Base-by-base conservation (phyloP, 352 stramenopile species). In the Plasmopara halstedii region DNA sequence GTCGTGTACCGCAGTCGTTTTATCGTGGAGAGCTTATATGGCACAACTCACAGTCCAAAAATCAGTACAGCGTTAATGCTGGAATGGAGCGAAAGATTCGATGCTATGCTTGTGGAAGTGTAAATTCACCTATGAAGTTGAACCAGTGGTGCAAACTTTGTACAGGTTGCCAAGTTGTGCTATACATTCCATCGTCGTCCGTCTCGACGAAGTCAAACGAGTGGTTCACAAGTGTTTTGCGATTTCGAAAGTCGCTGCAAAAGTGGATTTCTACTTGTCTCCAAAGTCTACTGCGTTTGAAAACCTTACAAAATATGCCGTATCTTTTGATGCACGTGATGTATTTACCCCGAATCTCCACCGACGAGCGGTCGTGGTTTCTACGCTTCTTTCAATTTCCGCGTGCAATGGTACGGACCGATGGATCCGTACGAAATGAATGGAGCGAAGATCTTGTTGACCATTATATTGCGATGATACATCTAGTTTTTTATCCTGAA, bases 251-350 rank as follows among this genome's bases (percentile, higher is more conserved):
- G 38, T 86, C 79, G 0, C 50, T 94, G 13, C 79, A 91, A 32
- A 88, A 85, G 39, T 94, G 82, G 82, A 89, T 91, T 40, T 75
- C 71, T 2, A 50, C 76, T 9, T 90, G 75, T 42, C 18, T 89
- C 17, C 64, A 78, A 25, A 73, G 49, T 13, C 50, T 94, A 8
- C 62, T 89, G 34, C 64, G 73, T 3, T 72, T 73, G 0, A 80
- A 84, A 48, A 67, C 64, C 5, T 49, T 88, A 25, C 70, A 67
- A 34, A 90, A 88, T 37, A 83, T 89, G 73, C 80, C 82, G 17
- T 91, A 84, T 55, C 36, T 94, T 15, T 51, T 94, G 13, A 87
- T 90, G 77, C 82, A 94, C 51, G 53, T 83, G 15, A 83, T 94
- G 76, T 90, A 91, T 25, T 59, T 94, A 18, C 82, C 82, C 22